phyloP scores from a whole-genome alignment of 306 rosid genomes.

The Senna tora region DNA sequence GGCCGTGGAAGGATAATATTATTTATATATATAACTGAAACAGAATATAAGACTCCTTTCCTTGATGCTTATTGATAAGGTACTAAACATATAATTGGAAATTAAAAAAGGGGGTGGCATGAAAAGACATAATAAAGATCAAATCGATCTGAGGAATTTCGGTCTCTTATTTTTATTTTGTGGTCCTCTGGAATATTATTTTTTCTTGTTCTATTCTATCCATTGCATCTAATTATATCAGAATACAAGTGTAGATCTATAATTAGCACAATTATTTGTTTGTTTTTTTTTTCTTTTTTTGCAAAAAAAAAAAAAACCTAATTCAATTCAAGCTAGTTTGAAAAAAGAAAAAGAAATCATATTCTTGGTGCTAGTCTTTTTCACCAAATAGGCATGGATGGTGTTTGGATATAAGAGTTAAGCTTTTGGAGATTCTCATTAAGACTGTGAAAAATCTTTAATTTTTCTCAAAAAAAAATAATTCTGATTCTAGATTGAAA shows the following conservation, averaged over 20 bases:
- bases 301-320: not conserved
- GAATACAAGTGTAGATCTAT: not conserved
- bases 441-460: not conserved
- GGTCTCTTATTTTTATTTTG: not conserved
- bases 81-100: not conserved
- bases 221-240: not conserved
- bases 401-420: not conserved
- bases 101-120: not conserved
- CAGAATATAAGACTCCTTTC: not conserved
- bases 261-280: not conserved
- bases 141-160: constrained; percentile 6
- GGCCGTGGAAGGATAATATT: constrained; percentile 20
- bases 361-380: not conserved
- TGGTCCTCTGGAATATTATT: too few species aligned
- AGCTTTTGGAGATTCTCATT: constrained; percentile 4
- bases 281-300: not conserved
- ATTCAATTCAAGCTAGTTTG: too few species aligned
- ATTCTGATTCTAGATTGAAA: not conserved
- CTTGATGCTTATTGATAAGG: constrained; percentile 14
- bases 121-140: not conserved
- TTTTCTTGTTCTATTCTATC: constrained; percentile 6
- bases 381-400: not conserved
- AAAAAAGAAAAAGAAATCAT: not conserved
- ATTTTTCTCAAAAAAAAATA: not conserved
- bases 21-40: not conserved